phyloP scores from a whole-genome alignment of 73 alveolate genomes.

The Paramecium octaurelia region DNA sequence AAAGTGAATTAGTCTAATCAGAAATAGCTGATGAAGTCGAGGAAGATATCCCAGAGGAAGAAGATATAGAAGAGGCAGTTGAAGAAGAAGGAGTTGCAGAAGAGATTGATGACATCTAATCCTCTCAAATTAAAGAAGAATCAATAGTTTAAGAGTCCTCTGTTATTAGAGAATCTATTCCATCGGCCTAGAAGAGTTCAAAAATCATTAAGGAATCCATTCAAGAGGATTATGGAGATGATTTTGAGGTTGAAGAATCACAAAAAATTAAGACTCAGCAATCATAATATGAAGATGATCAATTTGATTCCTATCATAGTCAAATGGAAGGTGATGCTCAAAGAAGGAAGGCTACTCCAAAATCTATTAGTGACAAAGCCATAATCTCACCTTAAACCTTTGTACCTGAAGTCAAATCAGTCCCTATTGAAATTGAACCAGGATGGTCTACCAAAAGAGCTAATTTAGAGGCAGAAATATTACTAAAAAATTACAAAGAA shows the following conservation, averaged over 20 bases:
- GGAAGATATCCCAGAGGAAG: conserved; percentile 6
- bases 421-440: conserved; percentile 16
- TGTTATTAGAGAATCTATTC: neutral
- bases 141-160: neutral
- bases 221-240: conserved; percentile 21
- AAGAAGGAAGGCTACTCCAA: neutral
- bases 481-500: neutral
- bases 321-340: neutral
- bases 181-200: neutral
- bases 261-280: neutral
- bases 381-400: neutral
- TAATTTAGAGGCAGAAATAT: neutral
- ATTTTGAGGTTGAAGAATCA: neutral
- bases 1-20: neutral
- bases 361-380: neutral
- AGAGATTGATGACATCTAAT: neutral
- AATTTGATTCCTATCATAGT: conserved; percentile 33
- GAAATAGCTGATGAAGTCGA: neutral
- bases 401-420: neutral
- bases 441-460: conserved; percentile 46
- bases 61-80: neutral
- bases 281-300: conserved; percentile 10
- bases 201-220: conserved; percentile 8
- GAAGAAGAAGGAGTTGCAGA: neutral
- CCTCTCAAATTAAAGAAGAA: conserved; percentile 15